Evolutionary conservation across 164 flowering plant species (phyloP).

Genomic region (Magnolia changhungtana): DNA sequence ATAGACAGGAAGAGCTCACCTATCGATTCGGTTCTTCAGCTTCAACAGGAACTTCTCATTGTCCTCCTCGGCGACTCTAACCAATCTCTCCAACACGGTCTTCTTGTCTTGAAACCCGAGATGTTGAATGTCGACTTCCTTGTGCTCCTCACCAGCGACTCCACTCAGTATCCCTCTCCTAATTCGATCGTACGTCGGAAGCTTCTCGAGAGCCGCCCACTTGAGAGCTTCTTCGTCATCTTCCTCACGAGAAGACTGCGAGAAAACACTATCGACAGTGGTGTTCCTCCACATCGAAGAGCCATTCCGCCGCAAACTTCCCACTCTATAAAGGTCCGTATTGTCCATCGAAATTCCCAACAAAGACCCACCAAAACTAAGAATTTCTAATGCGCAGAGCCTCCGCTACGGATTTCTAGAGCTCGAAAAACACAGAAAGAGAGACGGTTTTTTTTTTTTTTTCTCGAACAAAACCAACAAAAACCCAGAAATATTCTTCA

Average conservation of each 20-base stretch:
- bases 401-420: background rate
- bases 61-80: slow-evolving; percentile 65
- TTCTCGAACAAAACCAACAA: background rate
- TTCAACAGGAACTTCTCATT: slow-evolving; percentile 70
- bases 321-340: background rate
- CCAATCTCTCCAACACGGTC: slow-evolving; percentile 53
- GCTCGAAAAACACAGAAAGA: background rate
- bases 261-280: background rate
- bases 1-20: slow-evolving; percentile 26
- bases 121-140: slow-evolving; percentile 45
- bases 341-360: slow-evolving; percentile 3
- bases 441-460: background rate
- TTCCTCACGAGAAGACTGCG: slow-evolving; percentile 10
- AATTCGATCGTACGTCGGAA: slow-evolving; percentile 61
- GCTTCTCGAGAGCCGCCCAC: slow-evolving; percentile 80
- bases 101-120: slow-evolving; percentile 52
- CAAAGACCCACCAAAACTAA: background rate
- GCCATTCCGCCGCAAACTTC: slow-evolving; percentile 2
- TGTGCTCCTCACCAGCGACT: slow-evolving; percentile 27
- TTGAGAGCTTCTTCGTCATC: slow-evolving; percentile 65
- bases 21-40: slow-evolving; percentile 57
- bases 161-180: slow-evolving; percentile 60
- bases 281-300: slow-evolving; percentile 9
- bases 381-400: too few species aligned
- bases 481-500: background rate